Evolutionary conservation across 2,329 filamentous ascomycete species (phyloP), one percentile per base, ranked within the genome.

Genomic region (Dactylellina parvicollis): DNA sequence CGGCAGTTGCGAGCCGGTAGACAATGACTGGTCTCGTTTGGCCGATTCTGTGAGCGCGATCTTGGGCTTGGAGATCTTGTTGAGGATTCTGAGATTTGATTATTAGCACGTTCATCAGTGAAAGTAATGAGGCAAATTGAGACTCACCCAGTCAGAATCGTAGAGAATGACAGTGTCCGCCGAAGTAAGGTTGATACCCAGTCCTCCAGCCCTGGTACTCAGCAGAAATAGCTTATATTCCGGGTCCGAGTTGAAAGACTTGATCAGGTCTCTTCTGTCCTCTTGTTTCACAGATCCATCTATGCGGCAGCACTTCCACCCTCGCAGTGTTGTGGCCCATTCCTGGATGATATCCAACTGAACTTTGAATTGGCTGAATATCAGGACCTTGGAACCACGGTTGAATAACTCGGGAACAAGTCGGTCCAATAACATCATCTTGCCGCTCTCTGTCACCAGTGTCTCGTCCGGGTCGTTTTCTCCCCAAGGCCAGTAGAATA

Each of bases 301-400:
- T 60, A 99, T 96, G 4, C 95, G 92, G 78, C 93, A 96, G 22
- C 90, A 86, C 0, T 88, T 86, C 92, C 92, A 97, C 0, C 84
- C 82, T 5, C 92, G 89, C 0, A 98, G 85, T n/a, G 88, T 86
- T 2, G 82, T 83, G 49, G 92, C 92, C 82, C 96, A 99, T 62
- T 94, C 90, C 75, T 96, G 88, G 0, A 99, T 84, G 1, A 99
- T 90, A 78, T 98, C 92, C 0, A 99, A 87, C 75, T 96, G 93
- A 0, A 90, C 96, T 67, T 93, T 96, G 82, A 99, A 99, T 79
- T 99, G 95, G 0, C 92, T 96, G 81, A 99, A 99, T 56, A 99
- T 92, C 47, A 99, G 86, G 26, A 98, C 90, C 79, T 98, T 98
- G 82, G 97, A 93, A 2, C 87, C 89, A 0, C 87, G 85, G 0